A percentile compares a stretch with the other conserved stretches of the same genome.
phyloP scores from a whole-genome alignment of 2,329 filamentous ascomycete genomes.

The Cladosporium sphaerospermum region DNA sequence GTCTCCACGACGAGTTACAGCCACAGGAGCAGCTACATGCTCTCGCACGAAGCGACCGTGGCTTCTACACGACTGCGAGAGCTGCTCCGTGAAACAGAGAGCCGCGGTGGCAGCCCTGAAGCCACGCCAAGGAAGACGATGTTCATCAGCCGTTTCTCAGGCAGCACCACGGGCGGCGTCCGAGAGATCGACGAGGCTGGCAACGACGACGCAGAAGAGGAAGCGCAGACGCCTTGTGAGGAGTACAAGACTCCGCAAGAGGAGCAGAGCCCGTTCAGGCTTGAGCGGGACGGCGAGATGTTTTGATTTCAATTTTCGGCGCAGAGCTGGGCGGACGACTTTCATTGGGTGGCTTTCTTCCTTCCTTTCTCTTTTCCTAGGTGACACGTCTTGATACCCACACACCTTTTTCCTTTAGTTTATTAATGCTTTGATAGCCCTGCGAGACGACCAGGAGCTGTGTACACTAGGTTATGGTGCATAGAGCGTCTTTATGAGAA shows the following conservation, averaged over 20 bases:
- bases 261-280: slow-evolving; percentile 19
- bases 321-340: too few species aligned
- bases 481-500: too few species aligned
- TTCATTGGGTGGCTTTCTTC: too few species aligned
- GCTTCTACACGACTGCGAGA: slow-evolving; percentile 18
- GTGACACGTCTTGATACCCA: too few species aligned
- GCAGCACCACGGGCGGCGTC: slow-evolving; percentile 12
- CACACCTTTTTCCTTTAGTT: too few species aligned
- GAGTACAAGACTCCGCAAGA: slow-evolving; percentile 26
- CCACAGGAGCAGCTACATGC: slow-evolving; percentile 23
- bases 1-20: slow-evolving; percentile 20
- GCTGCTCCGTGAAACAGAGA: slow-evolving; percentile 23
- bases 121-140: slow-evolving; percentile 6
- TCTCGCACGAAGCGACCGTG: slow-evolving; percentile 8
- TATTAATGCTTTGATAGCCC: too few species aligned
- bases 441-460: too few species aligned
- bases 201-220: slow-evolving; percentile 14
- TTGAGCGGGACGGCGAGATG: slow-evolving; percentile 19
- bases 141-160: slow-evolving; percentile 4
- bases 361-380: too few species aligned
- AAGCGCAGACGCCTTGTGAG: slow-evolving; percentile 22
- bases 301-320: slow-evolving; percentile 16
- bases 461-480: too few species aligned
- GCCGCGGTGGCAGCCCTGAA: slow-evolving; percentile 11
- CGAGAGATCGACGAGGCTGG: slow-evolving; percentile 22